Evolutionary conservation across 805 yeast genomes (phyloP), one percentile per base, ranked within the genome.

Genomic region (Saccharomycopsis malanga): DNA sequence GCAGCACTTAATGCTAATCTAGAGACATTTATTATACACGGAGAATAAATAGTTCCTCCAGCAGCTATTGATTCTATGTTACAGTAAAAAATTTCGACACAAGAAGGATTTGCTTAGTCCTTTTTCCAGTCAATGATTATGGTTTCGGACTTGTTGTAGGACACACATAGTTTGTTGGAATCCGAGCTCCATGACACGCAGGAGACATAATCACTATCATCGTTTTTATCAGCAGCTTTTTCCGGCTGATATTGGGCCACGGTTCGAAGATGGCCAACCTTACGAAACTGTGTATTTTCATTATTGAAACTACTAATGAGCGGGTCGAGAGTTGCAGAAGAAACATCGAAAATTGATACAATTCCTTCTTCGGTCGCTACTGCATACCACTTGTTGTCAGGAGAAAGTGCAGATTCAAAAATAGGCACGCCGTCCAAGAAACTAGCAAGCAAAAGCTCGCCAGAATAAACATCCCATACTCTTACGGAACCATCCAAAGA

Each of bases 401-500:
- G 73, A 0, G 87, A 77, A 5, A 83, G 51, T 1, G 68, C 61
- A 1, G 80, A 78, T 17, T 67, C 65, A 46, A 80, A 68, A 1
- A 86, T 72, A 3, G 88, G 77, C 3, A 69, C 58, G 22, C 81
- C 81, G 47, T 71, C 77, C 2, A 68, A 60, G 50, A 59, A 60
- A 46, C 57, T 66, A 34, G 67, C 57, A 48, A 63, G 61, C 22
- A 74, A 34, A 4, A 64, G 56, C 18, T 63, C 66, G 15, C 74
- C 77, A n/a, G 59, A 59, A 25, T 60, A 61, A 2, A 75, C 69
- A 53, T 82, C 76, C 94, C 95, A 86, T 0, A 85, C 54, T 50
- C 82, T 72, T 1, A 82, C 65, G 0, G 81, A 67, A 0, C 93
- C 87, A 55, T 88, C 94, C 61, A 85, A 65, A 1, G 93, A 79